Base-by-base conservation (phyloP, 2,329 filamentous ascomycete genomes). In the Acephala macrosclerotiorum region DNA sequence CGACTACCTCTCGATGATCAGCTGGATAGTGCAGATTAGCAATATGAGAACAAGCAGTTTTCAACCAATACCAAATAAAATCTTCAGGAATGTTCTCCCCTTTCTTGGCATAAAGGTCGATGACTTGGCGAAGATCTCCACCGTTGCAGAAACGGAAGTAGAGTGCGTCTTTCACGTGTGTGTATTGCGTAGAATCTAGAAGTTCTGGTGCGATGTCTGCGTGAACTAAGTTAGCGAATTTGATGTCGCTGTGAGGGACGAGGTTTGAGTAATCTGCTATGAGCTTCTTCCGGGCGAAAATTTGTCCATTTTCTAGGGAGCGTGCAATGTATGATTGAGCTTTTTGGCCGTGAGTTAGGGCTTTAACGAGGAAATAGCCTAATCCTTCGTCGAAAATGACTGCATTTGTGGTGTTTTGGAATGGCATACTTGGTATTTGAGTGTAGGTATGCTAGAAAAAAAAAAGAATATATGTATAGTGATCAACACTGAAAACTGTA, bases 21-120 rank as follows among this genome's bases (percentile, higher is more conserved):
- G 25, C 7, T 16, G 45, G 45, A 26, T 49, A 49, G 25, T 49
- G 45, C 7, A 49, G 45, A 49, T 16, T 49, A 26, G 20, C 45
- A 14, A 49, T 20, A 26, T 49, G 45, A 14, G 22, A 49, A 25
- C 45, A 49, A 25, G 45, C 45, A 16, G 45, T 49, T 16, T 45
- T 45, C 40, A 45, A n/a, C 40, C 40, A 45, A n/a, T 45, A 16
- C 40, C 40, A 45, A n/a, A 45, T 45, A n/a, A 45, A 45, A 45
- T 45, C 40, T n/a, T 45, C 40, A 4, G 40, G 40, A n/a, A 45
- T n/a, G 16, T 18, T 45, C 40, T 45, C 40, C n/a, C n/a, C 40
- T n/a, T 45, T 45, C 40, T 45, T 45, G 40, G 18, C 40, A n/a
- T 45, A 45, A 4, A 45, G 40, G 40, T 45, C 40, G 40, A 18